These are phyloP conservation scores for Pulveroboletus sp. DNA, from an alignment of 768 basidiomycete species.

Conservation along the genomic window DNA sequence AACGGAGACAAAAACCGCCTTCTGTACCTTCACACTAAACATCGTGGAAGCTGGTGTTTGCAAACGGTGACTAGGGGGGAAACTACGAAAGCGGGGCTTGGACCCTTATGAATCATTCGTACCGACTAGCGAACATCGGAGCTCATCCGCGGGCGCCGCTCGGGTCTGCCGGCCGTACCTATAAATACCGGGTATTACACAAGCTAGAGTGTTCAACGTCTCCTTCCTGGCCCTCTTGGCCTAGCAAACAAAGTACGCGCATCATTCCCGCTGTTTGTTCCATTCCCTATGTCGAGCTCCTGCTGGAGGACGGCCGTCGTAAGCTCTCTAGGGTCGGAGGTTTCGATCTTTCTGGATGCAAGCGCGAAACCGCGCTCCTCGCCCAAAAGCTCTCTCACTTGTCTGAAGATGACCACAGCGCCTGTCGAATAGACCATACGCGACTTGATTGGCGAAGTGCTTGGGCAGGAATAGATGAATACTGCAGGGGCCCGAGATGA, in stretches of 20 bases:
- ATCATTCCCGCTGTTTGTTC: not conserved
- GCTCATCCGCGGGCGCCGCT: slow-evolving; percentile 16
- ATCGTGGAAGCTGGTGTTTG: slow-evolving; percentile 11
- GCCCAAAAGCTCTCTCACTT: slow-evolving; percentile 49
- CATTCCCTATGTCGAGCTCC: slow-evolving; percentile 43
- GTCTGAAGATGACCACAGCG: slow-evolving; percentile 49
- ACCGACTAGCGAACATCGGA: slow-evolving; percentile 13
- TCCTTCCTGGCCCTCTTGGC: slow-evolving; percentile 65
- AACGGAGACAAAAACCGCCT: slow-evolving; percentile 12
- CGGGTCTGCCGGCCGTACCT: not conserved
- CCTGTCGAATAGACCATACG: slow-evolving; percentile 88
- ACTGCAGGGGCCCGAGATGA: too few relatives aligned
- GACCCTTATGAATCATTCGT: too few relatives aligned
- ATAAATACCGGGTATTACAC: too few relatives aligned
- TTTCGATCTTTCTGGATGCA: slow-evolving; percentile 69
- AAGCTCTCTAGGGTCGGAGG: slow-evolving; percentile 72
- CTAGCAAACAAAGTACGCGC: slow-evolving; percentile 51
- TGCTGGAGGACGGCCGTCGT: slow-evolving; percentile 55
- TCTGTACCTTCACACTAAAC: slow-evolving; percentile 17
- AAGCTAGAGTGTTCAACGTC: slow-evolving; percentile 28
- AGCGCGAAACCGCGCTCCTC: slow-evolving; percentile 38
- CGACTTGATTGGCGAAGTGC: slow-evolving; percentile 71
- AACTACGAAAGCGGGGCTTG: too few relatives aligned
- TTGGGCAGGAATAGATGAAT: slow-evolving; percentile 91
- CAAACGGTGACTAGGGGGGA: not conserved